phyloP scores from a whole-genome alignment of 2,329 filamentous ascomycete genomes.

The Clonostachys rhizophaga region DNA sequence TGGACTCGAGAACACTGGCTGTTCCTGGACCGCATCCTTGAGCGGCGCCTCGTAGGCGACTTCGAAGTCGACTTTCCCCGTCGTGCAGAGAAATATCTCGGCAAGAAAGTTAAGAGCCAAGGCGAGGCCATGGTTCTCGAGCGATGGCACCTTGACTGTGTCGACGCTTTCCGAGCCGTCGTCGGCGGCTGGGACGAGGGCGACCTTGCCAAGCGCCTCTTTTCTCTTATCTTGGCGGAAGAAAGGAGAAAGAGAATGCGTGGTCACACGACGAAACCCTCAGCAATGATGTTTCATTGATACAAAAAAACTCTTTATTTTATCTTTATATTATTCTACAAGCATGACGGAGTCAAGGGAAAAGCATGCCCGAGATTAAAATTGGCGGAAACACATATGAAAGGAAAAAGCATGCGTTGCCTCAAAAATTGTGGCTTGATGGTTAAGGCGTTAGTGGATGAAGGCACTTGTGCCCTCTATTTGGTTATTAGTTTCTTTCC shows the following conservation, averaged over 20 bases:
- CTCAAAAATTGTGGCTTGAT: no score
- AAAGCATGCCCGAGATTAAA: no score
- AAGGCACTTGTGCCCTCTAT: no score
- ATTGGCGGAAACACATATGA: no score
- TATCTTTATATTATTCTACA: not conserved
- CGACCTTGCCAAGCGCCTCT: conserved; percentile 45
- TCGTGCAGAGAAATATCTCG: conserved; percentile 27
- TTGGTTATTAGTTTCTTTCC: no score
- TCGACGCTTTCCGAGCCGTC: conserved; percentile 45
- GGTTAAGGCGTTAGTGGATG: no score
- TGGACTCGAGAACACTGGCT: conserved; percentile 52
- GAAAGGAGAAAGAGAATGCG: conserved; percentile 17
- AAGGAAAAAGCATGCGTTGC: no score
- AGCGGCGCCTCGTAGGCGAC: conserved; percentile 36
- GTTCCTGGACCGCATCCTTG: conserved; percentile 44
- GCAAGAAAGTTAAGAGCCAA: conserved; percentile 41
- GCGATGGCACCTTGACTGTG: conserved; percentile 53
- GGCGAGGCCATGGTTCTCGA: conserved; percentile 42
- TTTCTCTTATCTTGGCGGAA: conserved; percentile 46
- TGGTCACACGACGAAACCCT: conserved; percentile 3
- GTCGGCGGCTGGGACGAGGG: conserved; percentile 46
- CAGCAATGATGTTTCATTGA: conserved; percentile 23
- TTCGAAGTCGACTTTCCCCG: conserved; percentile 19
- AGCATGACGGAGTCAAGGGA: not conserved
- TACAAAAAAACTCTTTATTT: not conserved